Evolutionary conservation across 75 land plant species (phyloP).

Genomic region (Selaginella tamariscina): DNA sequence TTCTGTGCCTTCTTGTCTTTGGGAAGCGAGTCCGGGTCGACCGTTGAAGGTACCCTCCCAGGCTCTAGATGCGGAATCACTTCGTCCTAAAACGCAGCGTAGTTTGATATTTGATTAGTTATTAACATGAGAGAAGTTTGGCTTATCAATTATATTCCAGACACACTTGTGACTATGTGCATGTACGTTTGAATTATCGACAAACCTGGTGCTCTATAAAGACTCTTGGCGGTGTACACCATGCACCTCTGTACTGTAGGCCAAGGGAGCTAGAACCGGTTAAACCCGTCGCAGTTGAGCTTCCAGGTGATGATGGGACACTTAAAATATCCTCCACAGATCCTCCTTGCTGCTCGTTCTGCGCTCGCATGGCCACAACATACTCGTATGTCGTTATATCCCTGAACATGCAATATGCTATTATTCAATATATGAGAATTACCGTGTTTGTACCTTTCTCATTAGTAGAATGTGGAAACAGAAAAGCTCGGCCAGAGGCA

Average conservation of each 20-base stretch:
- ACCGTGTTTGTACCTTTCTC: background rate
- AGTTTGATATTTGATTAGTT: background rate
- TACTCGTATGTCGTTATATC: conserved; percentile 1
- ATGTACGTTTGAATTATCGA: too few species aligned
- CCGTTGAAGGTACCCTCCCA: conserved; percentile 61
- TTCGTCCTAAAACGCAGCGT: conserved; percentile 45
- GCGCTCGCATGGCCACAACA: conserved; percentile 20
- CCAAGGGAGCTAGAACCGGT: conserved; percentile 6
- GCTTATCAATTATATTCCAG: too few species aligned
- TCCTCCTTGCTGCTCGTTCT: conserved; percentile 16
- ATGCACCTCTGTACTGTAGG: conserved; percentile 5
- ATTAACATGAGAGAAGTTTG: background rate
- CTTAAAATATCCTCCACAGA: conserved; percentile 7
- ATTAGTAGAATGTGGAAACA: background rate
- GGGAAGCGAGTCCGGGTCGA: conserved; percentile 49
- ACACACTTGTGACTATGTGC: too few species aligned
- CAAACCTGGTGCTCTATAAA: conserved; percentile 5
- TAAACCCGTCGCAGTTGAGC: background rate
- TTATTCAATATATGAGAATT: background rate
- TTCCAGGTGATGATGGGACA: background rate
- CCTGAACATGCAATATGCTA: background rate
- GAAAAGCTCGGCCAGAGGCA: background rate
- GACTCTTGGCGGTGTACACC: conserved; percentile 13
- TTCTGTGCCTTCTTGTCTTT: conserved; percentile 33
- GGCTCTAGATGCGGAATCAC: conserved; percentile 57